These are phyloP conservation scores for Cyclaneusma minus DNA, from an alignment of 2,329 filamentous ascomycete species.

Conservation along the genomic window DNA sequence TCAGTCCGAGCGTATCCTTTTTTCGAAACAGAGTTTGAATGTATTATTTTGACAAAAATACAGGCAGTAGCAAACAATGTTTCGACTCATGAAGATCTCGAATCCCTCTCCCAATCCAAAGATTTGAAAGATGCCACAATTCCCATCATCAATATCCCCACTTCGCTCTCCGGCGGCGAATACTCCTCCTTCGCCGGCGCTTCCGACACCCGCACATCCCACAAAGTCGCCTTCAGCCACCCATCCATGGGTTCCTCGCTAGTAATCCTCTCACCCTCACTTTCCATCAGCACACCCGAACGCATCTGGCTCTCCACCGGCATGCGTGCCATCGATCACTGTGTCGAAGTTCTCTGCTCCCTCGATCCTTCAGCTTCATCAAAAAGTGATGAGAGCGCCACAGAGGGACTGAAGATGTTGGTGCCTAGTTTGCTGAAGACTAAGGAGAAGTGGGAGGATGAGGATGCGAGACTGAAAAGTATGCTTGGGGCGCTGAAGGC, in stretches of 20 bases:
- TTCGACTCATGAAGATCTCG: constrained; percentile 6
- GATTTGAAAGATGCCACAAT: constrained; percentile 12
- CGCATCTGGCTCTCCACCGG: constrained; percentile 42
- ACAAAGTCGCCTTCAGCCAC: too few relatives aligned
- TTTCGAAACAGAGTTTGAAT: too few relatives aligned
- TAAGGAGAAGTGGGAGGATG: constrained; percentile 4
- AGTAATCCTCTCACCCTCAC: constrained; percentile 38
- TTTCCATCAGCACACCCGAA: constrained; percentile 33
- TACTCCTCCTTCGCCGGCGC: constrained; percentile 22
- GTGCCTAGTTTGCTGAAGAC: constrained; percentile 26
- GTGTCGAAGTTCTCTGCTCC: constrained; percentile 37
- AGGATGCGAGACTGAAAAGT: constrained; percentile 8
- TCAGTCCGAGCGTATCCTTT: too few relatives aligned
- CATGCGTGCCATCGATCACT: constrained; percentile 39
- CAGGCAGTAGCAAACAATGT: constrained; percentile 13
- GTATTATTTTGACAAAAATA: too few relatives aligned
- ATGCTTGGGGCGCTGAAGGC: constrained; percentile 25
- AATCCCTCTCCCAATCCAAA: constrained; percentile 2
- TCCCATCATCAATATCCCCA: constrained; percentile 24
- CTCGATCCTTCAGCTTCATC: constrained; percentile 12
- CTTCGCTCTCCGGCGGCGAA: constrained; percentile 25
- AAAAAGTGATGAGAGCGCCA: constrained; percentile 20
- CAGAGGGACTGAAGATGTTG: constrained; percentile 23
- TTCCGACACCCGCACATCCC: constrained; percentile 5
- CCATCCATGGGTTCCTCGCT: constrained; percentile 30